A percentile compares a stretch with the other conserved stretches of the same genome.
Evolutionary conservation across 345 rosid genomes (phyloP).

Genomic region (Eucalyptus erythrocorys): DNA sequence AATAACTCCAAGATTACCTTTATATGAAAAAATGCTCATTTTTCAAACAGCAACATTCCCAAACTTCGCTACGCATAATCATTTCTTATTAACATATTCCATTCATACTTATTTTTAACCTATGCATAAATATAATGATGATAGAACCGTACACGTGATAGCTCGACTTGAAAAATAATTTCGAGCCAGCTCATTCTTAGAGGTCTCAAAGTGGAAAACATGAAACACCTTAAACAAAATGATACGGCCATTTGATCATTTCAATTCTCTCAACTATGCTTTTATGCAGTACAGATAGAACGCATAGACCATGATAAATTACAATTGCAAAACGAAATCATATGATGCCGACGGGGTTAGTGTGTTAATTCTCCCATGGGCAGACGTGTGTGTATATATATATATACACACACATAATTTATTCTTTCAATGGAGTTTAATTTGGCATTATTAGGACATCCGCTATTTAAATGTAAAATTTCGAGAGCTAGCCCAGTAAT

Average conservation of each 20-base stretch:
- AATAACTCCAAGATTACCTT: background rate
- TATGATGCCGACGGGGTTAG: background rate
- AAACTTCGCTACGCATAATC: background rate
- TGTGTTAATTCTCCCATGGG: background rate
- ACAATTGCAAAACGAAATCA: background rate
- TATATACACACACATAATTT: background rate
- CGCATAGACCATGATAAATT: background rate
- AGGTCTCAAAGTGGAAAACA: background rate
- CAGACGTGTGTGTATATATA: no score
- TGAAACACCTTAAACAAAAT: background rate
- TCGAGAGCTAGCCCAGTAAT: no score
- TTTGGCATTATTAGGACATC: background rate
- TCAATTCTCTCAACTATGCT: background rate
- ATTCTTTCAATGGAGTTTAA: background rate
- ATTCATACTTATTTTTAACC: background rate
- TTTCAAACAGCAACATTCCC: background rate
- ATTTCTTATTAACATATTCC: background rate
- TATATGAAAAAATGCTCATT: background rate
- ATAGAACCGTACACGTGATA: accelerated
- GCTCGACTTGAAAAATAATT: background rate
- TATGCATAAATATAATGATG: background rate
- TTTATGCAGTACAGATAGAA: background rate
- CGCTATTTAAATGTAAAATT: no score
- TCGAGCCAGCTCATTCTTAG: background rate
- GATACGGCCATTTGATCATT: background rate